Conservation (phyloP, 202 grass and related monocot species). For the Bolboschoenoplectus hybrid region DNA sequence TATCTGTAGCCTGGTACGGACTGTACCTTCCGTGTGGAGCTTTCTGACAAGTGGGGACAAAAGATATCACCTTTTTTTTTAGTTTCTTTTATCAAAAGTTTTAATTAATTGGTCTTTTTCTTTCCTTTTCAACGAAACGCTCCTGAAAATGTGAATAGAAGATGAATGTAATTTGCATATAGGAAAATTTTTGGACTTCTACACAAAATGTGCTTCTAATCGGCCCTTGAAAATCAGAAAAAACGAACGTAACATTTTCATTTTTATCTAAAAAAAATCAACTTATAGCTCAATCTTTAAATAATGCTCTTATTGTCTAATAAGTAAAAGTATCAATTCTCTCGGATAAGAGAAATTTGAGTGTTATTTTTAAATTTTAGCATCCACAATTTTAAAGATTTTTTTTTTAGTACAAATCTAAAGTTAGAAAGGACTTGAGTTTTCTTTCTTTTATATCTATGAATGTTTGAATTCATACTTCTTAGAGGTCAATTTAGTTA, state of each 20-base stretch:
- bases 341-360: background rate
- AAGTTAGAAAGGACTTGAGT: too few species aligned
- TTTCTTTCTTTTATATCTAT: too few species aligned
- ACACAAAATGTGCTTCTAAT: background rate
- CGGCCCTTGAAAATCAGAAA: background rate
- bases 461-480: too few species aligned
- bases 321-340: background rate
- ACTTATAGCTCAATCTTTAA: background rate
- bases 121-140: background rate
- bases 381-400: too few species aligned
- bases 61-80: background rate
- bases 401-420: too few species aligned
- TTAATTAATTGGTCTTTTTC: background rate
- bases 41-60: background rate
- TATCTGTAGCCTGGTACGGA: background rate
- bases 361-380: too few species aligned
- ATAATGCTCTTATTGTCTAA: background rate
- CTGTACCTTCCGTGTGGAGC: background rate
- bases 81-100: background rate
- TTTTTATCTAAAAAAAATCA: too few species aligned
- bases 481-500: too few species aligned
- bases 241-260: too few species aligned
- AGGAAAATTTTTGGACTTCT: too few species aligned
- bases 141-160: too few species aligned
- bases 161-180: too few species aligned